A percentile compares a stretch with the other conserved stretches of the same genome.
Conservation (phyloP, 345 rosid genomes). For the Noccaea bulbosa region DNA sequence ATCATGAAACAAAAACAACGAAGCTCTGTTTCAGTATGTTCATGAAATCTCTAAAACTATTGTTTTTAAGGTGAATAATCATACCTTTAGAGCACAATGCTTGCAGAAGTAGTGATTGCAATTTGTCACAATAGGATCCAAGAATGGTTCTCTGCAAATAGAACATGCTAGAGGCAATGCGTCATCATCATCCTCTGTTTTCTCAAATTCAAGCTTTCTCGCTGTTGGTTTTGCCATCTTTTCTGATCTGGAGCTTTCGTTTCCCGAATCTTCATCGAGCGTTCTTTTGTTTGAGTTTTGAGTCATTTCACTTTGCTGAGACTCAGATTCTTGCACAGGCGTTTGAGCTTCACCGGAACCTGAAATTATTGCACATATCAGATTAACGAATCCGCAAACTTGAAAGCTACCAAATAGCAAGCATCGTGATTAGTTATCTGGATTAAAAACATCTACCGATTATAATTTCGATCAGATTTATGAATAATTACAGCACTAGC, state of each 20-base stretch:
- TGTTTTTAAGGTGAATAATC: neutral
- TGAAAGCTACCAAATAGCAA: neutral
- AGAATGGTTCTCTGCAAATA: slow-evolving; percentile 67
- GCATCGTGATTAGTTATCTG: too few species aligned
- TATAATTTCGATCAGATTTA: too few species aligned
- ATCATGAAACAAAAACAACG: slow-evolving; percentile 4
- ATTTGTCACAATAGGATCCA: slow-evolving; percentile 68
- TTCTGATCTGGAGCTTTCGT: slow-evolving; percentile 13
- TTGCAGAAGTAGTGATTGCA: slow-evolving; percentile 80
- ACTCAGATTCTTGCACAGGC: slow-evolving; percentile 12
- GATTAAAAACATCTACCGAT: too few species aligned
- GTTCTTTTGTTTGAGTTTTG: slow-evolving; percentile 61
- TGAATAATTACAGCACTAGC: too few species aligned
- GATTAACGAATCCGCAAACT: neutral
- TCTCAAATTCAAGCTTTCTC: slow-evolving; percentile 65
- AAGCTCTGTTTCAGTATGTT: neutral
- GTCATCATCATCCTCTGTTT: slow-evolving; percentile 59
- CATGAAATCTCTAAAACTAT: neutral
- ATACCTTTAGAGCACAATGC: slow-evolving; percentile 76
- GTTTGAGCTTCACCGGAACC: slow-evolving; percentile 46
- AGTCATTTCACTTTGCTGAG: slow-evolving; percentile 46
- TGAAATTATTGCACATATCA: slow-evolving; percentile 36
- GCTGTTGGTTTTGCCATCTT: neutral
- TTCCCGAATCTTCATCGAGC: slow-evolving; percentile 48
- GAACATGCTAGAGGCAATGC: slow-evolving; percentile 67